These are phyloP conservation scores for Scheffersomyces quercinus DNA, from an alignment of 1,139 yeast species.

Conservation along the genomic window DNA sequence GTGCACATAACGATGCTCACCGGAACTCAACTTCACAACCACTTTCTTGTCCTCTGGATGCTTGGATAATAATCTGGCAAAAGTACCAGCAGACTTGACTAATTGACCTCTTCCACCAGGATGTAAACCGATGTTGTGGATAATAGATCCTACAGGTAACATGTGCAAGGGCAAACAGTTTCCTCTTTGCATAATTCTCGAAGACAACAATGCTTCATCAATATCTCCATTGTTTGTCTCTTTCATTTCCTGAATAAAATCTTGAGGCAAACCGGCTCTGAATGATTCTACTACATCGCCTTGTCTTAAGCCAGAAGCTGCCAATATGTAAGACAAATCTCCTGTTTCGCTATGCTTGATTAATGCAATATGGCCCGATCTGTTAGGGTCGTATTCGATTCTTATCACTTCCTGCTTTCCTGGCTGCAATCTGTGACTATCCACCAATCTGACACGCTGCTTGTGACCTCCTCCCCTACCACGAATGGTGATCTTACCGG, in stretches of 20 bases:
- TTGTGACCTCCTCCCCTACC: conserved; percentile 98
- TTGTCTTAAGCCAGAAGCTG: conserved; percentile 88
- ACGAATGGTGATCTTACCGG: conserved; percentile 86
- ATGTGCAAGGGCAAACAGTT: conserved; percentile 89
- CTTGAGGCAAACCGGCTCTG: conserved; percentile 82
- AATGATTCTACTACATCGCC: conserved; percentile 92
- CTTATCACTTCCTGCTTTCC: conserved; percentile 83
- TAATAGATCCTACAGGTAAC: conserved; percentile 91
- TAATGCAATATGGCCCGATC: conserved; percentile 92
- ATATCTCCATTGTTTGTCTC: conserved; percentile 66
- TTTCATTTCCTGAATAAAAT: conserved; percentile 70
- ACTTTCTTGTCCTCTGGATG: conserved; percentile 71
- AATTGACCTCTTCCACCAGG: conserved; percentile 86
- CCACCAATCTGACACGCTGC: conserved; percentile 81
- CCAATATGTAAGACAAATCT: conserved; percentile 74
- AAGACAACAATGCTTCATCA: conserved; percentile 88
- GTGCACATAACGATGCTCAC: conserved; percentile 90
- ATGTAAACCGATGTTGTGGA: conserved; percentile 81
- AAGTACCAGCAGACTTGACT: conserved; percentile 93
- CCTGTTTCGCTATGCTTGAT: conserved; percentile 65
- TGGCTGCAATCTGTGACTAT: conserved; percentile 62
- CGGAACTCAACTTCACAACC: conserved; percentile 78
- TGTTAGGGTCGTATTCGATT: conserved; percentile 94
- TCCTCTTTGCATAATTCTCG: conserved; percentile 88
- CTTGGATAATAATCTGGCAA: conserved; percentile 85